Base-by-base conservation (phyloP, 805 yeast species). In the Kodamaea nitidulidarum region DNA sequence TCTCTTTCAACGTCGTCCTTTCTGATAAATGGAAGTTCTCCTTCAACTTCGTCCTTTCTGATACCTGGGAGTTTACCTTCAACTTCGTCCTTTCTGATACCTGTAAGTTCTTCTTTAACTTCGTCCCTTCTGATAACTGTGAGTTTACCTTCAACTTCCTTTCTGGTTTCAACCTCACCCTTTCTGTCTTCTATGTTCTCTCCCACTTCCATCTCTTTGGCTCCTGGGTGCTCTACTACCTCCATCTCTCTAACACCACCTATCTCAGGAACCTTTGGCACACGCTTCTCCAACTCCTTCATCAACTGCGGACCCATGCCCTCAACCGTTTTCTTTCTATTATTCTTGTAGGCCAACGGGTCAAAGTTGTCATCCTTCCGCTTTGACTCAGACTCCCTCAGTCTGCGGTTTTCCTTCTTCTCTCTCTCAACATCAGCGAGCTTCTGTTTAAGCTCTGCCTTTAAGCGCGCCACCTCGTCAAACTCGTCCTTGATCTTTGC, bases 211-310 rank as follows among this genome's bases (percentile, higher is more conserved):
- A 6, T 20, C 8, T 5, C 5, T 20, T 20, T 20, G 6, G 28
- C 28, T n/a, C n/a, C n/a, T n/a, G 8, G 22, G 7, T 20, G 22
- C 8, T 20, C 7, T 6, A 12, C 16, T 27, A 4, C 10, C 31
- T 12, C 16, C 21, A 15, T 30, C 31, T 14, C 5, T 16, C 11
- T 30, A n/a, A n/a, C 32, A 11, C 14, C 12, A 7, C 12, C 21
- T 10, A 30, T 17, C 9, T 17, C 32, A 5, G 8, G 18, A 7
- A 12, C 32, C 40, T 62, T 73, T 6, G 58, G 62, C 9, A 78
- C 81, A 47, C 74, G 76, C 3, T 69, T 56, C 15, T 71, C 64
- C 46, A 80, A 60, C 50, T 80, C 85, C 34, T 69, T 64, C 47
- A 80, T 60, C 50, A 79, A 78, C 20, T 70, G 57, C 9, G 80